Evolutionary conservation across 2,329 filamentous ascomycete species (phyloP), one percentile per base, ranked within the genome.

Genomic region (Calycina marina): DNA sequence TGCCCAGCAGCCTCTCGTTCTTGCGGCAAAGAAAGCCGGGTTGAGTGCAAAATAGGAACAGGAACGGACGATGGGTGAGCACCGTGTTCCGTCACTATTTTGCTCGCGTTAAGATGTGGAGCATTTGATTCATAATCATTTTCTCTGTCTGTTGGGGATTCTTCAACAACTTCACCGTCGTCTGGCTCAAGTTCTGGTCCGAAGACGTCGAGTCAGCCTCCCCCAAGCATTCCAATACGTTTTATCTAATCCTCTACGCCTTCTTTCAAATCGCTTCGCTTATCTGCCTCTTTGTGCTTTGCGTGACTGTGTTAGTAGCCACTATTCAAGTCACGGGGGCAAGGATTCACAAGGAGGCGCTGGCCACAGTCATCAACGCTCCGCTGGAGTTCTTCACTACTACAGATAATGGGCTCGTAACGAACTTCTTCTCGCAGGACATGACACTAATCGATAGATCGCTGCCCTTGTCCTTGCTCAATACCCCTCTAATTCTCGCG

Each of bases 191-290:
- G 34, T 50, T 39, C 34, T 52, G 47, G 47, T 40, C 39, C 30
- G 40, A 48, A 15, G 42, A 44, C 28, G 35, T 37, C 18, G 17
- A 31, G 18, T 38, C 38, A 10, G 8, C 30, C 13, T 36, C 45
- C 29, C 41, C 42, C 6, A 17, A 28, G 11, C 44, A 49, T 29
- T 37, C 41, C 17, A 31, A 39, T 14, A 30, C 40, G 6, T 51
- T 45, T 30, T 51, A 50, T 18, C 37, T 40, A 6, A 46, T 48
- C 3, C 36, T 50, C 15, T 52, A 52, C 32, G 39, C 48, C 14
- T 20, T 47, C 5, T 36, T 53, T 29, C 47, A 51, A 34, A 36
- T 48, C 11, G 41, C 40, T 16, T 42, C 34, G 27, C 25, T 50
- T 6, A 28, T 49, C 10, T 42, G 44, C 15, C 37, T 47, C 6